Evolutionary conservation across 768 basidiomycete species (phyloP), one percentile per base, ranked within the genome.

Genomic region (Guyanaporus albipodus): DNA sequence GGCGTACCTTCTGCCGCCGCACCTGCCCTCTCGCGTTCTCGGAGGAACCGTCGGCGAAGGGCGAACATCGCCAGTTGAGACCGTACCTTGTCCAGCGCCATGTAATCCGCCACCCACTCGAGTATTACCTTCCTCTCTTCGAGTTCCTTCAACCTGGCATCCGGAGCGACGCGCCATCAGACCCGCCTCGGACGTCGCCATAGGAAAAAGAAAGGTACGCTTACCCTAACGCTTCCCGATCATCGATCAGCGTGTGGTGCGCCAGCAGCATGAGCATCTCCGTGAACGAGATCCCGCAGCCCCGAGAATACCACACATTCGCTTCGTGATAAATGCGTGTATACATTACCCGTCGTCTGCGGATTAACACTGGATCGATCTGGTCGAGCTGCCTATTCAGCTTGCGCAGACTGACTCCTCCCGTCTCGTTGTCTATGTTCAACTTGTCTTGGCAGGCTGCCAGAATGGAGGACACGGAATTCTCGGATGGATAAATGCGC

Each of bases 231-330:
- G 94, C 94, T 23, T 91, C 87, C 22, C 80, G n/a, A n/a, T n/a
- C 92, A 41, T 90, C 78, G 52, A 97, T 91, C 42, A 98, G 70
- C 64, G 89, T 93, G 70, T 97, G 85, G 62, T 96, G 95, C 1
- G 90, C 86, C 32, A 98, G 71, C 36, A 97, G 69, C 27, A 87
- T 62, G 3, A 98, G 76, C 89, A 95, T 95, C 36, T 82, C 79
- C 1, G 83, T 89, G 72, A 97, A 97, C 19, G 90, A 87, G 49
- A 98, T 91, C 8, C 93, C 93, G 42, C 79, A 76, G 2, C 82
- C 81, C 24, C 74, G 76, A 50, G 85, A 78, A 52, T 83, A 81
- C 4, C 82, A 77, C 26, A 93, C 78, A 53, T 70, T 72, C 2
- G 94, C 93, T 71, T 97, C 95, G 59, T 95, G 87, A 57, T 86